Conservation (phyloP, 768 basidiomycete genomes). For the Boletus speciosus region DNA sequence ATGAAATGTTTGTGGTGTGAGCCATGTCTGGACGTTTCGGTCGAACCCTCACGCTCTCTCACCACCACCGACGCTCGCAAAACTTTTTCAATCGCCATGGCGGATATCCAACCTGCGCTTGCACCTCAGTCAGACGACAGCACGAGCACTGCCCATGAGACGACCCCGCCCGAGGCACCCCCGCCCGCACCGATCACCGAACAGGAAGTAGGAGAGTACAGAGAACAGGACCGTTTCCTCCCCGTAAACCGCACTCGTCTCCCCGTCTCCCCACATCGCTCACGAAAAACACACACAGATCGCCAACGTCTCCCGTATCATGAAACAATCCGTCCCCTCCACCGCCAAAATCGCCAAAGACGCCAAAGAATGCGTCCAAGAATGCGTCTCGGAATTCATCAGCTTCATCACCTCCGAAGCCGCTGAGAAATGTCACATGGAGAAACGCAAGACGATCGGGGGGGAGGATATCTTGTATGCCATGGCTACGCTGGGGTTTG, state of each 20-base stretch:
- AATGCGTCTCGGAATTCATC: constrained; percentile 98
- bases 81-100: constrained; percentile 18
- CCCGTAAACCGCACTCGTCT: constrained; percentile 47
- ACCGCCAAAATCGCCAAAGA: constrained; percentile 97
- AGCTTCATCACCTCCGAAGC: constrained; percentile 97
- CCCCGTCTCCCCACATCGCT: not conserved
- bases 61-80: not conserved
- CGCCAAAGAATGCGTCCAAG: constrained; percentile 97
- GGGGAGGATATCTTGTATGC: constrained; percentile 96
- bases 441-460: constrained; percentile 97
- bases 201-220: constrained; percentile 89
- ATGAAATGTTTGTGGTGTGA: not conserved
- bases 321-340: constrained; percentile 87
- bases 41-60: not conserved
- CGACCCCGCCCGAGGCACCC: constrained; percentile 39
- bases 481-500: constrained; percentile 91
- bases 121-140: constrained; percentile 42
- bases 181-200: constrained; percentile 79
- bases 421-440: constrained; percentile 88
- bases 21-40: not conserved
- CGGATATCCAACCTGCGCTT: constrained; percentile 34
- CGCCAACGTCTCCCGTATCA: constrained; percentile 96
- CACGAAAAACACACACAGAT: constrained; percentile 46
- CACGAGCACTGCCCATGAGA: constrained; percentile 28
- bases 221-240: constrained; percentile 93